Evolutionary conservation across 257 asterid species (phyloP), one percentile per base, ranked within the genome.

Genomic region (Thymus quinquecostatus): DNA sequence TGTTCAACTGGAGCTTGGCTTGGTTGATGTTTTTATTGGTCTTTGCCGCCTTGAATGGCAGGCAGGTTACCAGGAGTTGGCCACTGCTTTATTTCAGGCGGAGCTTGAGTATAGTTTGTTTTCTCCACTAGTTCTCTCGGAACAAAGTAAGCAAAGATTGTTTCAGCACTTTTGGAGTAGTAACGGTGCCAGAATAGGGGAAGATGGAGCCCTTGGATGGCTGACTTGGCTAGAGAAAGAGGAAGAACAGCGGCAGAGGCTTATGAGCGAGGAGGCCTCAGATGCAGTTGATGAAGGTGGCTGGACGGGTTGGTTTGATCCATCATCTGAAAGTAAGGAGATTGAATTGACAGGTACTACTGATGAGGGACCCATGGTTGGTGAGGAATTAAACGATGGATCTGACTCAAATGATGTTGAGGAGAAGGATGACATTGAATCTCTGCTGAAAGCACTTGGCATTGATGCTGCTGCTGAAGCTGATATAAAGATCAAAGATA

Each of bases 31-130:
- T 72, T 91, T 86, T 78, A 74, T 92, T 62, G 63, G 86, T 76
- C 97, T 94, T 70, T 94, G 99, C 66, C 96, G 95, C 70, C 89
- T 94, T 0, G 99, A 94, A 78, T 94, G 98, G 99, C 96, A 91
- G 82, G 83, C 98, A 66, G 99, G 99, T 61, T 86, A 86, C 88
- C 91, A 83, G 65, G 99, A 94, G 83, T 78, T 91, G 86, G 93
- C 99, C 69, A 94, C 99, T 75, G 97, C 96, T 77, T 83, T 95
- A 75, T 82, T 92, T 73, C 99, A 95, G 81, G 96, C 98, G 2
- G 94, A 89, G 84, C 84, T 95, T 75, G 99, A 95, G 72, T 92
- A 88, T 69, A 77, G 88, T 77, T 82, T 95, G 81, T 95, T 91
- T 77, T 84, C 84, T 65, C 99, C 99, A 53, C 81, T 95, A 77